Evolutionary conservation across 805 yeast species (phyloP).

Genomic region (Yarrowia divulgata): DNA sequence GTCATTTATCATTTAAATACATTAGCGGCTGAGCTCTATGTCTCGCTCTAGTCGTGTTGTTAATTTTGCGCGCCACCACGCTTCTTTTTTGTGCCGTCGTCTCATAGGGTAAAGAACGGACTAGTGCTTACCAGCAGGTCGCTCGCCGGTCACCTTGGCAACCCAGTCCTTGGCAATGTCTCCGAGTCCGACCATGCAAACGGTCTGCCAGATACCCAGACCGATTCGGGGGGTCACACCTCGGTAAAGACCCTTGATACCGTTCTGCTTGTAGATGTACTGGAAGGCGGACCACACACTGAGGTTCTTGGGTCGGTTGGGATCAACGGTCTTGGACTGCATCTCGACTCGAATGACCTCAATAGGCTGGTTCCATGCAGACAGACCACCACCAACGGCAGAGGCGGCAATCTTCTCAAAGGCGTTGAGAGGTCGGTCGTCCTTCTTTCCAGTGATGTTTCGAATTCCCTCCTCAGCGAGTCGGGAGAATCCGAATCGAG

Average conservation of each 20-base stretch:
- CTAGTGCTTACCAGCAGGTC: conserved; percentile 55
- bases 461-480: conserved; percentile 88
- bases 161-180: conserved; percentile 84
- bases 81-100: not conserved
- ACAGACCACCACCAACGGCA: conserved; percentile 93
- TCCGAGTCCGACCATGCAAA: conserved; percentile 98
- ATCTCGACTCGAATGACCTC: conserved; percentile 97
- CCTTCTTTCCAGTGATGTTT: conserved; percentile 59
- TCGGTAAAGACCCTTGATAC: conserved; percentile 88
- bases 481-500: conserved; percentile 91
- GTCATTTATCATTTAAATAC: conserved; percentile 15
- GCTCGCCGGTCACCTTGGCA: conserved; percentile 66
- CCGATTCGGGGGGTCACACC: conserved; percentile 98
- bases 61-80: conserved; percentile 26
- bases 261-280: conserved; percentile 83
- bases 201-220: conserved; percentile 97
- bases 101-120: not conserved
- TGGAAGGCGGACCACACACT: conserved; percentile 76
- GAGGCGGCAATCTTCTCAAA: conserved; percentile 84
- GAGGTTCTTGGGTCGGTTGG: conserved; percentile 92
- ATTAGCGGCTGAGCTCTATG: conserved; percentile 38
- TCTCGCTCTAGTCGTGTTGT: conserved; percentile 33
- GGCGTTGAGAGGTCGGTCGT: conserved; percentile 70
- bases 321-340: conserved; percentile 95
- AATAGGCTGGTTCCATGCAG: conserved; percentile 99